These are phyloP conservation scores for Arthrobotrys sinensis DNA, from an alignment of 2,329 filamentous ascomycete genomes.

Conservation along the genomic window DNA sequence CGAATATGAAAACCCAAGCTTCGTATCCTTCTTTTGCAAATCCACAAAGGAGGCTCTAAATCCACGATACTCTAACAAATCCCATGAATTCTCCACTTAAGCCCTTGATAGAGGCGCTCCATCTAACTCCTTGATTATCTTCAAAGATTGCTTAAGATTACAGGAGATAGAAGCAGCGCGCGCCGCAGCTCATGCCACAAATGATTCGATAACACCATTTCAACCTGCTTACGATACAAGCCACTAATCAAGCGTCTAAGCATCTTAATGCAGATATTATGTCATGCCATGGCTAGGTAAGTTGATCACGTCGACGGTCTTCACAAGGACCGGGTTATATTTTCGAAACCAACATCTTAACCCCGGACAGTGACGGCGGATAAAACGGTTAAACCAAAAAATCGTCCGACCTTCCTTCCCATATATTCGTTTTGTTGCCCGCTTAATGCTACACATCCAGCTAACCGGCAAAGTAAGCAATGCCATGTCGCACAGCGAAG, in stretches of 20 bases:
- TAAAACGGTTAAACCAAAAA: conserved; percentile 45
- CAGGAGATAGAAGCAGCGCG: not conserved
- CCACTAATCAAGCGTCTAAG: not conserved
- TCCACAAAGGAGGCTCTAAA: conserved; percentile 21
- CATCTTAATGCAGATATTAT: conserved; percentile 1
- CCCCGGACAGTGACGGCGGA: conserved; percentile 12
- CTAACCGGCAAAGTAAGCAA: conserved; percentile 19
- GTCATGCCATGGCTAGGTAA: conserved; percentile 12
- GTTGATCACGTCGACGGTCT: conserved; percentile 9
- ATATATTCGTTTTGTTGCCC: not conserved
- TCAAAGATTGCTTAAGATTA: conserved; percentile 7
- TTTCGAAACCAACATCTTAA: conserved; percentile 35
- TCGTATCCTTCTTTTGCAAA: conserved; percentile 1
- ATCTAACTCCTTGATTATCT: not conserved
- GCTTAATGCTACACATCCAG: conserved; percentile 20
- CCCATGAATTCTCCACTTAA: not conserved
- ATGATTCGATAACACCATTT: not conserved
- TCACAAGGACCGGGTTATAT: conserved; percentile 16
- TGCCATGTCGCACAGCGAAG: conserved; percentile 24
- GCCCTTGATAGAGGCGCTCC: not conserved
- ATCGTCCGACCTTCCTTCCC: conserved; percentile 23
- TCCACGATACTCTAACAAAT: conserved; percentile 2
- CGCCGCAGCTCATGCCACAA: not conserved
- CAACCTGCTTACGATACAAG: not conserved
- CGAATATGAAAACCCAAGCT: conserved; percentile 12